phyloP scores from a whole-genome alignment of 805 yeast genomes.

The Lachancea sp. region DNA sequence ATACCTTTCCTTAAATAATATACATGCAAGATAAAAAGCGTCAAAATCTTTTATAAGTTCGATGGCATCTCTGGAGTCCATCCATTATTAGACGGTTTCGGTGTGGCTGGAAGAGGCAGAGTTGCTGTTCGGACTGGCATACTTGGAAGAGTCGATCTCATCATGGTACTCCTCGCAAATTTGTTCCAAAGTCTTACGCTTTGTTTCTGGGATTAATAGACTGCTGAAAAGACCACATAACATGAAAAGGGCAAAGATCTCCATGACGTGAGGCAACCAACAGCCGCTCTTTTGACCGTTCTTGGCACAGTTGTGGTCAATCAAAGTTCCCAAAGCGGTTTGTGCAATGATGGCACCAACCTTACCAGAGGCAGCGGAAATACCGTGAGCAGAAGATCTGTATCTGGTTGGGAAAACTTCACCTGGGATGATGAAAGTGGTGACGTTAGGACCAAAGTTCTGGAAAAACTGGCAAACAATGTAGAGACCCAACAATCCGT shows the following conservation, averaged over 20 bases:
- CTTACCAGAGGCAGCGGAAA: conserved; percentile 89
- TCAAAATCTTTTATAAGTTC: neutral
- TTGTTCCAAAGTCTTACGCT: conserved; percentile 85
- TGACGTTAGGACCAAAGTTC: conserved; percentile 90
- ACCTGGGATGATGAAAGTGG: conserved; percentile 87
- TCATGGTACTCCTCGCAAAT: conserved; percentile 76
- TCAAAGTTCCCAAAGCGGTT: conserved; percentile 77
- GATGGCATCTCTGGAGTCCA: neutral
- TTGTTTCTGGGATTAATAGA: conserved; percentile 78
- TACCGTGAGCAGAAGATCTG: conserved; percentile 93
- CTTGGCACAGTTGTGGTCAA: conserved; percentile 68
- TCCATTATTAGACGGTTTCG: conserved; percentile 6
- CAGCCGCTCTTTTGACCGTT: conserved; percentile 48
- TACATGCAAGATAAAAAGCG: neutral
- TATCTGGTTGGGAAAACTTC: conserved; percentile 91
- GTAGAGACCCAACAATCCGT: conserved; percentile 70
- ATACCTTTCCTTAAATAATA: neutral
- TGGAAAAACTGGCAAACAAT: conserved; percentile 80
- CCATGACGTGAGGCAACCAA: conserved; percentile 89
- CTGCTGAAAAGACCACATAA: conserved; percentile 64
- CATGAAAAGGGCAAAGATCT: conserved; percentile 90
- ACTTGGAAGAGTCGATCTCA: conserved; percentile 53
- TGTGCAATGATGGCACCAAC: conserved; percentile 91
- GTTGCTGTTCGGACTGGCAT: conserved; percentile 14
- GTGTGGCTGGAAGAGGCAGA: conserved; percentile 13